Evolutionary conservation across 2,329 filamentous ascomycete species (phyloP).

Genomic region (Incumbomyces lentus): DNA sequence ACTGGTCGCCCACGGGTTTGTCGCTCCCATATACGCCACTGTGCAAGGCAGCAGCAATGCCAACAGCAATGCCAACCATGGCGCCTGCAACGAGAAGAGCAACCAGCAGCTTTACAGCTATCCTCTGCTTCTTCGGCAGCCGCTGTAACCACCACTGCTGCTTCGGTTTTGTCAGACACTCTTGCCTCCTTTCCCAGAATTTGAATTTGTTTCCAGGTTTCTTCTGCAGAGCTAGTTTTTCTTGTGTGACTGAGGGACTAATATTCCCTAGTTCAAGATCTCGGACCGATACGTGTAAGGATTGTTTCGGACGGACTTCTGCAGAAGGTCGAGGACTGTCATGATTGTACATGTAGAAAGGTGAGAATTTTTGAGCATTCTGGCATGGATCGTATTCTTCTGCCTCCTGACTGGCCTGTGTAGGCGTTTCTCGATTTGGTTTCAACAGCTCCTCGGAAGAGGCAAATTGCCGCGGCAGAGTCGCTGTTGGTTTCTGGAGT

Average conservation of each 20-base stretch:
- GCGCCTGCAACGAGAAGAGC: conserved; percentile 33
- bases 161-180: conserved; percentile 24
- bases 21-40: conserved; percentile 34
- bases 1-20: conserved; percentile 11
- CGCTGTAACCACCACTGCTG: conserved; percentile 25
- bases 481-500: not conserved
- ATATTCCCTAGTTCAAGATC: conserved; percentile 9
- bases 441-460: not conserved
- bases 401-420: conserved; percentile 28
- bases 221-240: conserved; percentile 16
- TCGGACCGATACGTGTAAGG: conserved; percentile 8
- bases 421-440: not conserved
- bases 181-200: conserved; percentile 20
- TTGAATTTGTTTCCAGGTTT: conserved; percentile 7
- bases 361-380: conserved; percentile 33
- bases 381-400: conserved; percentile 30
- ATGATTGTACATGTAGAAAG: conserved; percentile 36
- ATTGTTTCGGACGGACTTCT: conserved; percentile 17
- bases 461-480: not conserved
- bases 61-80: conserved; percentile 36
- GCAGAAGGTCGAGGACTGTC: conserved; percentile 25
- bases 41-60: conserved; percentile 34
- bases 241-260: conserved; percentile 15
- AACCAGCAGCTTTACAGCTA: conserved; percentile 31
- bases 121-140: conserved; percentile 28